A percentile compares a stretch with the other conserved stretches of the same genome.
Evolutionary conservation across 306 rosid species (phyloP).

Genomic region (Rubus idaeus): DNA sequence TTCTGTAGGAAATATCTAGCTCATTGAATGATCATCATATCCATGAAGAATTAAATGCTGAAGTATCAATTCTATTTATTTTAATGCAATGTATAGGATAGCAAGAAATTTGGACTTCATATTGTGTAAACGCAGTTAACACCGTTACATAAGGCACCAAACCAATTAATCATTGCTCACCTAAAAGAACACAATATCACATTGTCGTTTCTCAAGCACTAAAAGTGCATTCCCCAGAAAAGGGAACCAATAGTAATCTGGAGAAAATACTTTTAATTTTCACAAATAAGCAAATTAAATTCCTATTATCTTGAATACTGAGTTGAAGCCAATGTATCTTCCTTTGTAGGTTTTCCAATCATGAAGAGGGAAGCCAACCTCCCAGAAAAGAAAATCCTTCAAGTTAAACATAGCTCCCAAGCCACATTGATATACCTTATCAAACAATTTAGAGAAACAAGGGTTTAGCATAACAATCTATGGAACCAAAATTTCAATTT

Average conservation of each 20-base stretch:
- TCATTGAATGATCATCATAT: not conserved
- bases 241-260: conserved; percentile 6
- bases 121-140: not conserved
- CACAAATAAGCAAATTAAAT: not conserved
- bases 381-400: no score
- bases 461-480: not conserved
- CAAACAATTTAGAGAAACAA: not conserved
- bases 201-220: not conserved
- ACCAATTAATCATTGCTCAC: not conserved
- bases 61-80: not conserved
- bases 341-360: not conserved
- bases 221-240: not conserved
- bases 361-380: not conserved
- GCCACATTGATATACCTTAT: not conserved
- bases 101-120: not conserved
- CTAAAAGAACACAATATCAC: not conserved
- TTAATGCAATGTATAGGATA: not conserved
- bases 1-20: not conserved
- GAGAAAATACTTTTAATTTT: not conserved
- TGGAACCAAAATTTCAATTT: not conserved
- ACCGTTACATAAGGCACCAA: not conserved
- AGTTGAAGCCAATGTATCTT: not conserved
- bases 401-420: not conserved
- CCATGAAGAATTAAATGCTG: conserved; percentile 1
- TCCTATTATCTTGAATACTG: not conserved